Base-by-base conservation (phyloP, 495 filamentous ascomycete species). In the Cercophora samala region DNA sequence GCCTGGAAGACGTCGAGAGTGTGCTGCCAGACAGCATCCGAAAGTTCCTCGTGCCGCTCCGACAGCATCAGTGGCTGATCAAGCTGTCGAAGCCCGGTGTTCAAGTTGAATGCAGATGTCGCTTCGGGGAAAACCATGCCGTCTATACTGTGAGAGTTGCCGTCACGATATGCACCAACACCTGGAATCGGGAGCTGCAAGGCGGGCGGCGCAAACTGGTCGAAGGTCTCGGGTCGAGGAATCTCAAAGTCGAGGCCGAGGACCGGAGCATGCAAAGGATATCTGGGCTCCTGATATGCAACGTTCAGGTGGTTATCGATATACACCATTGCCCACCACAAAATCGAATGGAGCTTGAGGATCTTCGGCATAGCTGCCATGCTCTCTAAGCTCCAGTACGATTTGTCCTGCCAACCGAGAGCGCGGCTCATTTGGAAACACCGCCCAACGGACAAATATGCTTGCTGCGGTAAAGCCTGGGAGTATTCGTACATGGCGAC, bases 401-500 rank as follows among this genome's bases (percentile, higher is more conserved):
- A 11, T 22, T 58, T 54, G 22, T 67, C 58, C 52, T 74, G 70
- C 75, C 75, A 77, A 5, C 73, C 70, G 46, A 74, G 66, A 15
- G 69, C 70, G 59, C 63, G 70, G 32, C 68, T 73, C 62, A 77
- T 73, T 26, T 73, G 72, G 22, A 70, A 68, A 22, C 75, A 77
- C 1, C 63, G 64, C 1, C 73, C 73, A 0, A 73, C 64, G 32
- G 75, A 66, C 63, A 73, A 58, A 58, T 75, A 77, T 0, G 93
- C 88, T 22, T 86, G 84, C n/a, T 92, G 88, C 59, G 96, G 86
- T 68, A 84, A 84, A 58, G 81, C 78, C n/a, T 86, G 84, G 88
- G 92, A 95, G 66, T 94, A 89, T 68, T 91, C 90, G 52, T 90
- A 90, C 78, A 96, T 90, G 75, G 96, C 93, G 64, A 89, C 88